A percentile compares a stretch with the other conserved stretches of the same genome.
These are phyloP conservation scores for Beta vulgaris DNA, from an alignment of 148 eudicot genomes.

Conservation along the genomic window DNA sequence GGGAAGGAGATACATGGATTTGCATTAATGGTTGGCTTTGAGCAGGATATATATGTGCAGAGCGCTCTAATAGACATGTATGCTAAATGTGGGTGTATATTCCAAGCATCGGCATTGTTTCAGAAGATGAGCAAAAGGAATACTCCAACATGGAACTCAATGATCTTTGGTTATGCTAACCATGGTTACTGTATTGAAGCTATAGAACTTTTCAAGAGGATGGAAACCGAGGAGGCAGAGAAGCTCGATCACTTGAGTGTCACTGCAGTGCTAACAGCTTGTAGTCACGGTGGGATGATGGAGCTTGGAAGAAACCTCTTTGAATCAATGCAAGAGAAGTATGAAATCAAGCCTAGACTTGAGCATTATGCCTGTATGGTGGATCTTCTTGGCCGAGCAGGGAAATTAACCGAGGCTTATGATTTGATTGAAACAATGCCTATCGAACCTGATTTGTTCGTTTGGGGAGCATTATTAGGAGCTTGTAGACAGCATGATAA, in stretches of 20 bases:
- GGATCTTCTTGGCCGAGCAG: slow-evolving; percentile 70
- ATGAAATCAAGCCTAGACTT: slow-evolving; percentile 47
- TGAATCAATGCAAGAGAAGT: slow-evolving; percentile 51
- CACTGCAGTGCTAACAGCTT: slow-evolving; percentile 80
- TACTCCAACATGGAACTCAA: slow-evolving; percentile 85
- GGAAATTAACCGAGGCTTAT: slow-evolving; percentile 61
- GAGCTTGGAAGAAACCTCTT: slow-evolving; percentile 58
- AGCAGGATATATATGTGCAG: slow-evolving; percentile 55
- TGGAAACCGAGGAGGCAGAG: slow-evolving; percentile 42
- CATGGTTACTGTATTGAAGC: slow-evolving; percentile 68
- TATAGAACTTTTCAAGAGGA: slow-evolving; percentile 51
- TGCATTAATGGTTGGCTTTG: slow-evolving; percentile 46
- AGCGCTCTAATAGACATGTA: slow-evolving; percentile 86
- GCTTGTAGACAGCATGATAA: slow-evolving; percentile 33
- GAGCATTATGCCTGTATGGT: slow-evolving; percentile 92
- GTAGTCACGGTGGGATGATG: slow-evolving; percentile 62
- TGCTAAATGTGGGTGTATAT: slow-evolving; percentile 67
- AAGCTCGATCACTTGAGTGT: slow-evolving; percentile 70
- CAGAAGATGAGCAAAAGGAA: slow-evolving; percentile 45
- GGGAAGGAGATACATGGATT: slow-evolving; percentile 82
- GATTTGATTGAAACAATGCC: slow-evolving; percentile 55
- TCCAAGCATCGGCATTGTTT: slow-evolving; percentile 58
- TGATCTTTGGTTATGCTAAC: slow-evolving; percentile 88
- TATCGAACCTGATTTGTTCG: slow-evolving; percentile 11
- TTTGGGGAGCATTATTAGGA: slow-evolving; percentile 13